Evolutionary conservation across 192 early-diverging fungal species (phyloP).

Genomic region (Pecoramyces ruminantium): DNA sequence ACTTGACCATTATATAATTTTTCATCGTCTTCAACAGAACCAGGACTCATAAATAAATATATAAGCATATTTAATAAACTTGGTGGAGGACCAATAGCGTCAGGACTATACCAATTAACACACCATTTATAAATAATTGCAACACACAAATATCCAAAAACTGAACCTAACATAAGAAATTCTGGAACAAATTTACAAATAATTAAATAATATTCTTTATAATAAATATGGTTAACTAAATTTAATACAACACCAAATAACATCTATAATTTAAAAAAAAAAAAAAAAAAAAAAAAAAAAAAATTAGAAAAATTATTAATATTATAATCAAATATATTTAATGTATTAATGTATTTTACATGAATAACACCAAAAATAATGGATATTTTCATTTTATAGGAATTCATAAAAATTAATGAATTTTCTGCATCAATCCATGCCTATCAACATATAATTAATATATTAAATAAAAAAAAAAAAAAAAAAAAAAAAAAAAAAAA

Average conservation of each 20-base stretch:
- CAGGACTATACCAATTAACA: constrained; percentile 58
- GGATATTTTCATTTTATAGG: constrained; percentile 99
- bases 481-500: too few species aligned
- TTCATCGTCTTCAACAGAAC: constrained; percentile 44
- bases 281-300: too few species aligned
- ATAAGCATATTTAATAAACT: constrained; percentile 92
- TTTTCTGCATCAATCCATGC: constrained; percentile 90
- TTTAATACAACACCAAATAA: constrained; percentile 79
- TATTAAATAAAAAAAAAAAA: too few species aligned
- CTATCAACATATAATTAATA: neutral
- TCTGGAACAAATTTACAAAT: constrained; percentile 82
- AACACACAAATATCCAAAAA: constrained; percentile 90
- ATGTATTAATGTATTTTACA: neutral
- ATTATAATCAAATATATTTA: too few species aligned
- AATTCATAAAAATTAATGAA: constrained; percentile 86
- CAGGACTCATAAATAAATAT: constrained; percentile 96
- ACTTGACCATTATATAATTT: constrained; percentile 79
- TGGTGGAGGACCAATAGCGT: neutral
- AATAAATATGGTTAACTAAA: constrained; percentile 81
- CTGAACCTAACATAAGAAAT: constrained; percentile 73
- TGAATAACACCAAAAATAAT: constrained; percentile 86
- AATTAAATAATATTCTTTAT: constrained; percentile 65
- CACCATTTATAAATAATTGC: constrained; percentile 94
- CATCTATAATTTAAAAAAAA: constrained; percentile 35
- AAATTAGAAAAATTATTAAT: too few species aligned